Percentiles rank a stretch among this genome's conserved stretches.
Conservation (phyloP, 2,329 filamentous ascomycete genomes). For the Arachnomyces sp. region DNA sequence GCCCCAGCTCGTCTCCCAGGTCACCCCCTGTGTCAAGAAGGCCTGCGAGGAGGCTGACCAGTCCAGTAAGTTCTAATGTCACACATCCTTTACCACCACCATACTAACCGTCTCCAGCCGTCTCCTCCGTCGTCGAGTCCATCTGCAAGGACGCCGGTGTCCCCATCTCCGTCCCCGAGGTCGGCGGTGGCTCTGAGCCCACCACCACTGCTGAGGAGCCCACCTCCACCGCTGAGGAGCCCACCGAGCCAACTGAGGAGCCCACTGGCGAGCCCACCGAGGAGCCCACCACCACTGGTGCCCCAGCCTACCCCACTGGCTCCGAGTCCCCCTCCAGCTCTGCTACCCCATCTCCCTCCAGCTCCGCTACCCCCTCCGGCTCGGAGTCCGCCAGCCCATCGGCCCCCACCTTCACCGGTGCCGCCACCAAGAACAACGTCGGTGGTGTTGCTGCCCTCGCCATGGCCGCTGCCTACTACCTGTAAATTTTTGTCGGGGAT, state of each 20-base stretch:
- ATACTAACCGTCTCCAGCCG: conserved; percentile 17
- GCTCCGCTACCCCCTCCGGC: too few relatives aligned
- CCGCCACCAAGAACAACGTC: too few relatives aligned
- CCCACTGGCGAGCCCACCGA: conserved; percentile 3
- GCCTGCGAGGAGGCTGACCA: conserved; percentile 35
- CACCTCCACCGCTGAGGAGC: conserved; percentile 5
- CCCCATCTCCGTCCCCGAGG: conserved; percentile 30
- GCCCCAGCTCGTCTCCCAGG: conserved; percentile 31
- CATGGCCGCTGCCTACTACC: too few relatives aligned
- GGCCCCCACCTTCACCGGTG: too few relatives aligned
- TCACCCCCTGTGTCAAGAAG: conserved; percentile 42
- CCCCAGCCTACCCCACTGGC: background rate
- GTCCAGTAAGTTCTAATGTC: conserved; percentile 21
- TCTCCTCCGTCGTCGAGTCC: conserved; percentile 27
- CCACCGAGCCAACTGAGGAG: conserved; percentile 6
- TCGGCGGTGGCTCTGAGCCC: conserved; percentile 12
- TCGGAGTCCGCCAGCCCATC: too few relatives aligned
- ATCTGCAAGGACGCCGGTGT: conserved; percentile 29
- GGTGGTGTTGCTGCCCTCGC: too few relatives aligned
- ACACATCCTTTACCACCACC: too few relatives aligned
- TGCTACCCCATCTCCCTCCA: too few relatives aligned
- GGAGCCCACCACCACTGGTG: conserved; percentile 2
- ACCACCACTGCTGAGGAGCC: conserved; percentile 7
- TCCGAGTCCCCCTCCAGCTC: too few relatives aligned
- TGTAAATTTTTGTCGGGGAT: too few relatives aligned